Base-by-base conservation (phyloP, 2,329 filamentous ascomycete genomes). In the Knoxdaviesia proteae region DNA sequence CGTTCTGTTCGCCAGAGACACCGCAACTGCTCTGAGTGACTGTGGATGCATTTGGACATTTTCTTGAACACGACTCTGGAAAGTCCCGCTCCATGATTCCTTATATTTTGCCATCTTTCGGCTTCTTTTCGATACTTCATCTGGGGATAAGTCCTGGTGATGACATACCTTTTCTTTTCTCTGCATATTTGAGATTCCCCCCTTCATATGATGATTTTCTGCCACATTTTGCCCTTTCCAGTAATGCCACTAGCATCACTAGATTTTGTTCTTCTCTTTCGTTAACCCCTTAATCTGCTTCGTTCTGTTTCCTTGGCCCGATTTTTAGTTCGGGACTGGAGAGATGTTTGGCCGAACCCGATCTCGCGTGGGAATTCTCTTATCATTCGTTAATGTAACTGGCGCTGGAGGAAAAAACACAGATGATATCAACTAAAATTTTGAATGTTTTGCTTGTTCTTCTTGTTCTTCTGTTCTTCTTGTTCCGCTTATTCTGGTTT, bases 11-110 rank as follows among this genome's bases (percentile, higher is more conserved):
- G 11, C 43, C 45, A 29, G 43, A 44, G 20, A 41, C 46, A 36
- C 33, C 37, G 39, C 5, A 41, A 42, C 36, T 11, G 44, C 38
- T 9, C 38, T 40, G 42, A 44, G 20, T n/a, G 42, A 44, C 6
- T 44, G 43, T 31, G 43, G 43, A n/a, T 44, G 43, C 10, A 34
- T 44, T 11, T 44, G 43, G 43, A 40, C 20, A 20, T 20, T 20
- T 20, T 20, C 20, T 20, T 20, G 20, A 20, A 20, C 20, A 2
- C 20, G 20, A 20, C 20, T 20, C 20, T 20, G 3, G 3, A 20
- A 20, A 20, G 20, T 20, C 20, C 20, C 2, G 20, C 20, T 20
- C 20, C 20, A 2, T 20, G 3, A 2, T 20, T 20, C 3, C 20
- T 20, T 20, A 20, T 20, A 20, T 20, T 20, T 20, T 20, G 20